phyloP scores from a whole-genome alignment of 345 rosid species.

The Syzygium aromaticum region DNA sequence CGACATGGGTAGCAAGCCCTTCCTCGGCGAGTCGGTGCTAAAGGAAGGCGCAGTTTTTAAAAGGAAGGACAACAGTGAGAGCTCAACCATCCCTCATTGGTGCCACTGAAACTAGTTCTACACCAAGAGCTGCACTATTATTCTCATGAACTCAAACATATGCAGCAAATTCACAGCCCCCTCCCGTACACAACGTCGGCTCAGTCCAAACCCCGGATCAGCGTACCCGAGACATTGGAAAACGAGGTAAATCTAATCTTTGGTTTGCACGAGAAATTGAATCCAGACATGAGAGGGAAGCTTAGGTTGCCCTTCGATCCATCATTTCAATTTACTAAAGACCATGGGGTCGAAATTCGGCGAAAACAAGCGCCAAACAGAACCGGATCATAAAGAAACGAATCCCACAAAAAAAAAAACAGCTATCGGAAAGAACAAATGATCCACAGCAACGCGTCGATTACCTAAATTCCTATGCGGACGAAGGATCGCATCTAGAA shows the following conservation, averaged over 20 bases:
- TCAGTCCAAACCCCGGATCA: too few relatives aligned
- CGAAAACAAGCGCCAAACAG: background rate
- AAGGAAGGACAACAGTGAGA: background rate
- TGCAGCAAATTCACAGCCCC: background rate
- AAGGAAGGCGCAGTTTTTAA: background rate
- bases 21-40: background rate
- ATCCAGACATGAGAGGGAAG: background rate
- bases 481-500: conserved; percentile 17
- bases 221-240: background rate
- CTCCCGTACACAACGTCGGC: background rate
- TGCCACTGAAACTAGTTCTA: background rate
- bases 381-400: background rate
- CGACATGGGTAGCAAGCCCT: background rate
- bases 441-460: background rate
- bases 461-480: background rate
- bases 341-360: background rate
- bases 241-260: background rate
- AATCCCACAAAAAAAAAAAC: background rate
- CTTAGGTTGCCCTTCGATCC: background rate
- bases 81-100: background rate
- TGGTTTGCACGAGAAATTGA: background rate
- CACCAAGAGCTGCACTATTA: background rate
- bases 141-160: background rate
- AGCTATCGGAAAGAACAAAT: background rate
- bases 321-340: background rate